Base-by-base conservation (phyloP, 2,329 filamentous ascomycete genomes). In the Teratosphaeria viscida region DNA sequence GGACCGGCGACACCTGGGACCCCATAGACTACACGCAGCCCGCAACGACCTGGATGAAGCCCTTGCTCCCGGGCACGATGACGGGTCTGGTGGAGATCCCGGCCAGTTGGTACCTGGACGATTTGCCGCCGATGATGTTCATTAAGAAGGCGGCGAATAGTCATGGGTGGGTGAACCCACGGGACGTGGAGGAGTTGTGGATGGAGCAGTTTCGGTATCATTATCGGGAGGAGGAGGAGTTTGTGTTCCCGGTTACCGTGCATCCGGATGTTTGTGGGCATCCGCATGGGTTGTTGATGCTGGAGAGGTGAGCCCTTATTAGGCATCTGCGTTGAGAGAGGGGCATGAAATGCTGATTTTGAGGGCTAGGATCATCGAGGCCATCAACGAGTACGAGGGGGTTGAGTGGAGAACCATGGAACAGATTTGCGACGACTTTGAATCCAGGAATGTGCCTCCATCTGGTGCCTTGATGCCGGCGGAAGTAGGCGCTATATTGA, bases 161-260 rank as follows among this genome's bases (percentile, higher is more conserved):
- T n/a, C 85, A 88, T 66, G 85, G 85, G 7, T 86, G 75, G 74
- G 76, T 79, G 2, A 71, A 71, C 56, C 75, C 80, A 0, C 73
- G 80, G n/a, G 82, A 85, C 61, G 79, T 87, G 1, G 83, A 87
- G 66, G 82, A 85, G 37, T 79, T 86, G 37, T 87, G 84, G 84
- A 75, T 80, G 65, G 83, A 87, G 61, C 83, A 87, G 63, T 87
- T 87, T 61, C 81, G 86, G 65, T 90, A 89, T 72, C 89, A 88
- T 67, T 90, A 90, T 70, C 78, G 86, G 32, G 86, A 90, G 71
- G 86, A 89, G 63, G 86, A 90, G 65, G 85, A 88, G 65, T 90
- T 90, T 62, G 81, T 89, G 57, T 90, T 90, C 66, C 87, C 88
- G 0, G 87, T 90, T 72, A 90, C 87, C 0, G 86, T 90, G 39